A percentile compares a stretch with the other conserved stretches of the same genome.
Evolutionary conservation across 2,329 filamentous ascomycete genomes (phyloP).

Genomic region (Cladophialophora chaetospira): DNA sequence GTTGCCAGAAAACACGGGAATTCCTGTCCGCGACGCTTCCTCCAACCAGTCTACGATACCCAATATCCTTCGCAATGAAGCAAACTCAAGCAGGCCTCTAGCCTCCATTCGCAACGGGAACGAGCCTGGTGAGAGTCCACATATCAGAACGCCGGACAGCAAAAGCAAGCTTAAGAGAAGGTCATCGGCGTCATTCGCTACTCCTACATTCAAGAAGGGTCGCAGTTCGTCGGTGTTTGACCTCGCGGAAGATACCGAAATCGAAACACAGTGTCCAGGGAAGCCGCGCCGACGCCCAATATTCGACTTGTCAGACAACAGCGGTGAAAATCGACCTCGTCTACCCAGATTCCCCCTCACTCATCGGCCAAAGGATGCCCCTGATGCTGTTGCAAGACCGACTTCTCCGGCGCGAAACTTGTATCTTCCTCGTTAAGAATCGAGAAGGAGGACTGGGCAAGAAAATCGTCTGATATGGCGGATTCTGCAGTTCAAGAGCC

Average conservation of each 20-base stretch:
- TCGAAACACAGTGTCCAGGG: neutral
- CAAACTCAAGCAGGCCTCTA: neutral
- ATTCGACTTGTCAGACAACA: constrained; percentile 15
- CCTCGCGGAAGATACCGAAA: constrained; percentile 22
- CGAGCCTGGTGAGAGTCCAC: neutral
- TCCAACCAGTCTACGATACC: neutral
- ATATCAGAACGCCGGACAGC: neutral
- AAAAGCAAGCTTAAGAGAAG: constrained; percentile 15
- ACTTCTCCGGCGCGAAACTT: neutral
- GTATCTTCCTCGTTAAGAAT: constrained; percentile 14
- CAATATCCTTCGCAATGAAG: neutral
- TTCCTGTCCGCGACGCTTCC: too few relatives aligned
- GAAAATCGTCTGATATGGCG: too few relatives aligned
- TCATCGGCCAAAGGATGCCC: neutral
- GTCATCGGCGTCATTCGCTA: neutral
- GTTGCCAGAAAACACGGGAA: neutral
- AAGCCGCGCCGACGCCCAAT: constrained; percentile 7
- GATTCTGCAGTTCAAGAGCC: too few relatives aligned
- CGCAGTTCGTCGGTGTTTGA: constrained; percentile 22
- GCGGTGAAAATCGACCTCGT: neutral
- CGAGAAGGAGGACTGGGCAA: neutral
- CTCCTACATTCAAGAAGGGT: constrained; percentile 5
- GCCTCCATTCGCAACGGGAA: neutral
- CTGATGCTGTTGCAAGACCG: neutral
- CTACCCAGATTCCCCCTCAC: neutral